These are phyloP conservation scores for Madurella fahalii DNA, from an alignment of 2,329 filamentous ascomycete species.

Conservation along the genomic window DNA sequence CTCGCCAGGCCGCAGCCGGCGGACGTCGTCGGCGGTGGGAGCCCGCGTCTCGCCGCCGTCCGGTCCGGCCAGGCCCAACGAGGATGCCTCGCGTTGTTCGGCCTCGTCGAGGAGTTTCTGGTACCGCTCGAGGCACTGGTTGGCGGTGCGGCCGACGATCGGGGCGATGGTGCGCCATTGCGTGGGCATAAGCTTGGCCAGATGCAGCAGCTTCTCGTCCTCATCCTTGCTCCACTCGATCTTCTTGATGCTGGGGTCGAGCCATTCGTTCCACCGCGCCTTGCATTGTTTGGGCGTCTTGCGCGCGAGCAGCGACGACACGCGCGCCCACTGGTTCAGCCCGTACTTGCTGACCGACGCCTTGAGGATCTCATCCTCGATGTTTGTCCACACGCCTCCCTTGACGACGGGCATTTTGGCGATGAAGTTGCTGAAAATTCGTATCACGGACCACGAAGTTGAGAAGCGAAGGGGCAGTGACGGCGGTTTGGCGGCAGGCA, in stretches of 20 bases:
- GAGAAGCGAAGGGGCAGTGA: background rate
- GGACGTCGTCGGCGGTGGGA: constrained; percentile 87
- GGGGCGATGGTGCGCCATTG: constrained; percentile 99
- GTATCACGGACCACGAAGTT: background rate
- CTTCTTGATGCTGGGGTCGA: constrained; percentile 96
- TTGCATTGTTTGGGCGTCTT: constrained; percentile 99
- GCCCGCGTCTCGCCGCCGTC: constrained; percentile 82
- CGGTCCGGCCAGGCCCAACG: constrained; percentile 77
- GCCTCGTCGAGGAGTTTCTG: constrained; percentile 95
- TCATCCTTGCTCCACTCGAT: constrained; percentile 99
- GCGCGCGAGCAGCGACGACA: constrained; percentile 91
- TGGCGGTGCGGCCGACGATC: constrained; percentile 92
- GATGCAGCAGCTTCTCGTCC: constrained; percentile 92
- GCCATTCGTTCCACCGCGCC: constrained; percentile 96
- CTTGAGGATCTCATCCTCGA: constrained; percentile 95
- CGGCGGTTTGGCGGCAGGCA: constrained; percentile 6
- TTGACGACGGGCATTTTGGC: constrained; percentile 66
- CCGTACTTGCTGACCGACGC: constrained; percentile 92
- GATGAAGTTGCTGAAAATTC: background rate
- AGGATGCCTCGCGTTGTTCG: constrained; percentile 77
- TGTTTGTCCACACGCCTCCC: constrained; percentile 71
- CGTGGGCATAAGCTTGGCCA: constrained; percentile 97
- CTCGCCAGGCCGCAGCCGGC: constrained; percentile 84
- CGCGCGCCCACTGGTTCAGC: constrained; percentile 96
- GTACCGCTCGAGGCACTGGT: constrained; percentile 94